Percentiles rank a stretch among this genome's conserved stretches.
phyloP scores from a whole-genome alignment of 192 early-diverging fungal genomes.

The Spinellus fusiger region DNA sequence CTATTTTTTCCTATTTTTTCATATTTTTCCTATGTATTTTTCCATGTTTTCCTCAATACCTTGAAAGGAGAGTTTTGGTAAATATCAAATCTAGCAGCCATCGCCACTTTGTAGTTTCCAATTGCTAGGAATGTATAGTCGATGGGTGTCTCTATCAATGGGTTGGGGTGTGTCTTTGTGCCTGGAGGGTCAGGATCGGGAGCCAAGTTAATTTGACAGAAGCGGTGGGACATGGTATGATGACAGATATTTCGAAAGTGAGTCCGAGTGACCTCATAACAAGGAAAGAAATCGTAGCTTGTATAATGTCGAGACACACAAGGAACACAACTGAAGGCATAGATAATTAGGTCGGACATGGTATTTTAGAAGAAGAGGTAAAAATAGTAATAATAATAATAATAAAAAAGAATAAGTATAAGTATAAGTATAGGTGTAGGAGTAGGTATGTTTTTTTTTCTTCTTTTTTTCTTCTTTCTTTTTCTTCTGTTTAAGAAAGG shows the following conservation, averaged over 20 bases:
- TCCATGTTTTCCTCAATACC: slow-evolving; percentile 4
- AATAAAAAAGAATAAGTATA: too few species aligned
- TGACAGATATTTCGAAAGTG: slow-evolving; percentile 19
- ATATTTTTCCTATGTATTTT: too few species aligned
- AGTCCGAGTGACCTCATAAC: slow-evolving; percentile 3
- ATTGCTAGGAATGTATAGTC: slow-evolving; percentile 44
- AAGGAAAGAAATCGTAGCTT: slow-evolving; percentile 4
- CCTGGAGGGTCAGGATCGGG: not conserved
- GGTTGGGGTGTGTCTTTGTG: slow-evolving; percentile 4
- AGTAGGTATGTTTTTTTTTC: not conserved
- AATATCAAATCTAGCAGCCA: slow-evolving; percentile 34
- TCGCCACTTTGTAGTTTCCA: slow-evolving; percentile 36
- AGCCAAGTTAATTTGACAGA: slow-evolving; percentile 23
- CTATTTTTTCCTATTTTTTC: too few species aligned
- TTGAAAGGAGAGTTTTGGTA: slow-evolving; percentile 40
- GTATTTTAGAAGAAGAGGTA: not conserved
- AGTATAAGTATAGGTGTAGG: too few species aligned
- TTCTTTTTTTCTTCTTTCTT: not conserved
- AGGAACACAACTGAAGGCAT: slow-evolving; percentile 26
- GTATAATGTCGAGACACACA: slow-evolving; percentile 25
- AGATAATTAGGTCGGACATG: slow-evolving; percentile 5
- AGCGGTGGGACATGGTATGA: slow-evolving; percentile 12
- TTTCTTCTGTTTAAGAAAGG: too few species aligned
- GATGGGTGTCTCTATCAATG: slow-evolving; percentile 34
- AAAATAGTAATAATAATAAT: not conserved